Conservation (phyloP, 139 green algal genomes). For the Nannochloris sp. region DNA sequence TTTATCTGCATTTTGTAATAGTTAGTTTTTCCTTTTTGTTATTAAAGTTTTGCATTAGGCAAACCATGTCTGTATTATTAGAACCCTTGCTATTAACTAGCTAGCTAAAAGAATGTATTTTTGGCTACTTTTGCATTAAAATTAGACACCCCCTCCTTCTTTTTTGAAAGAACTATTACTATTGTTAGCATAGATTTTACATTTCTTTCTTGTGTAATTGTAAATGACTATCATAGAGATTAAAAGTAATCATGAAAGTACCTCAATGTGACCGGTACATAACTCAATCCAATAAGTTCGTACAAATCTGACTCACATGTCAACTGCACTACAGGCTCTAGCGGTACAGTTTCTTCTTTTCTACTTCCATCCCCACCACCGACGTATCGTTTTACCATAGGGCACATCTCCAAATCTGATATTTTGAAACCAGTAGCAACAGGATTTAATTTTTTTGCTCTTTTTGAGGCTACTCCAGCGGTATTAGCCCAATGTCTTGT, state of each 20-base stretch:
- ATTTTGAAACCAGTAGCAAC: constrained; percentile 19
- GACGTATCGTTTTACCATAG: background rate
- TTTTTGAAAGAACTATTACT: background rate
- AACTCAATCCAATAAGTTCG: constrained; percentile 1
- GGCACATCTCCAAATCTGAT: constrained; percentile 2
- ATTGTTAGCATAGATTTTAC: background rate
- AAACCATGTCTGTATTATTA: background rate
- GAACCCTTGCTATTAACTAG: background rate
- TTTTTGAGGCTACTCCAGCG: background rate
- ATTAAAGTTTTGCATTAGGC: background rate
- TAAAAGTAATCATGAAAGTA: constrained; percentile 2
- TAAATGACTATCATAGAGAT: constrained; percentile 24
- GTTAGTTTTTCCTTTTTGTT: too few species aligned
- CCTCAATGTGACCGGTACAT: constrained; percentile 10
- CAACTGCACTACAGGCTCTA: constrained; percentile 1
- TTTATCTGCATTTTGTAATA: too few species aligned
- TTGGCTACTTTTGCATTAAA: background rate
- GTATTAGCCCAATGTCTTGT: constrained; percentile 11
- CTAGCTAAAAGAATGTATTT: background rate
- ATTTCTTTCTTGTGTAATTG: background rate
- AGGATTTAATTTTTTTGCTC: constrained; percentile 1
- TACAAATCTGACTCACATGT: constrained; percentile 4
- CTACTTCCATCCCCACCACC: too few species aligned
- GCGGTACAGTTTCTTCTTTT: background rate
- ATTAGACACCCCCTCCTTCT: background rate